Base-by-base conservation (phyloP, 2,329 filamentous ascomycete species). In the Incumbomyces delicatus region DNA sequence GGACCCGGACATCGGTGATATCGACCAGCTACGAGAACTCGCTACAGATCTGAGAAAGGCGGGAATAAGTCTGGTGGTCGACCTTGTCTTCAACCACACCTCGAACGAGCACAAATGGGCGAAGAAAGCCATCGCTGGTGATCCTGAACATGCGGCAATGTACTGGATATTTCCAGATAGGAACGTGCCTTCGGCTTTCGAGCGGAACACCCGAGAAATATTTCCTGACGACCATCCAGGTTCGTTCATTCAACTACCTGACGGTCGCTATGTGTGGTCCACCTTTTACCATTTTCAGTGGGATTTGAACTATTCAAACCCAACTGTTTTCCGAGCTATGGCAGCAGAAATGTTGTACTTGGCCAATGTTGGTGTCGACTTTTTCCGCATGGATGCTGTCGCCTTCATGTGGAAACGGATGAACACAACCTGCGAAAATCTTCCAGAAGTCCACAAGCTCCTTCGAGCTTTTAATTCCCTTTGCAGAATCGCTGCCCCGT, bases 361-460 rank as follows among this genome's bases (percentile, higher is more conserved):
- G 14, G 53, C 53, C 42, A 56, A 56, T 17, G 32, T 56, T n/a
- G 53, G 53, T 2, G 47, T 56, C 18, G 52, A 54, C 40, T 51
- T 56, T 37, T 56, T 56, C 40, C 52, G 53, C 11, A 56, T 56
- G 53, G 53, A 56, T 33, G 53, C 53, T 17, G 53, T 56, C 4
- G 53, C 53, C 4, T 56, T 56, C 29, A 56, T 56, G 53, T 56
- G 53, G 53, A 56, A 56, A 36, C 53, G 53, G 18, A 56, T 56
- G 52, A 56, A 56, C 42, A 56, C 53, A 5, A 52, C 53, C 41
- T 56, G 53, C 32, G 53, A 56, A 40, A 56, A 56, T 33, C 42
- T 56, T 11, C 53, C 53, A 12, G 53, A 56, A 44, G 53, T 56
- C 1, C 53, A 56, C 46, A 56, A 56, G 41, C 47, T 56, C 18